Evolutionary conservation across 2,329 filamentous ascomycete species (phyloP).

Genomic region (Erysiphe pulchra): DNA sequence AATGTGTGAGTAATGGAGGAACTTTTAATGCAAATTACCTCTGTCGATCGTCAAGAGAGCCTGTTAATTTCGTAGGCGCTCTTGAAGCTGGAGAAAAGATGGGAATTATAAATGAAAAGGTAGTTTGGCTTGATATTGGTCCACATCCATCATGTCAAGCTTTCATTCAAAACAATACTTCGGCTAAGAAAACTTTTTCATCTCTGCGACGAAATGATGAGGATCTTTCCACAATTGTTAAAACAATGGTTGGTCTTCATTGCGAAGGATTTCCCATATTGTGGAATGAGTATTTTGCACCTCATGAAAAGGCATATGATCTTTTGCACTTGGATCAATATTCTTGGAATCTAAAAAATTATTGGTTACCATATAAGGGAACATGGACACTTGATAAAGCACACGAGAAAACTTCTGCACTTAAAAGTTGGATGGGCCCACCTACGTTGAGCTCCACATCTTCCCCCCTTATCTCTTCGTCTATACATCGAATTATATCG

Average conservation of each 20-base stretch:
- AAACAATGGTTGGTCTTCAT: conserved; percentile 32
- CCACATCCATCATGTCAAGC: conserved; percentile 37
- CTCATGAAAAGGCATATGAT: conserved; percentile 29
- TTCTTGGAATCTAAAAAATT: conserved; percentile 43
- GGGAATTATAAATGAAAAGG: conserved; percentile 12
- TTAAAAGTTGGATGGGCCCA: background rate
- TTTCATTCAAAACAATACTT: background rate
- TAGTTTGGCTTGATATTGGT: conserved; percentile 49
- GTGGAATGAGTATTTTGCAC: conserved; percentile 44
- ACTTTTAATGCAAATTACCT: conserved; percentile 36
- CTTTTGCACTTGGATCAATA: conserved; percentile 43
- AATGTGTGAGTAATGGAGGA: conserved; percentile 11
- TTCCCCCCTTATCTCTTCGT: conserved; percentile 13
- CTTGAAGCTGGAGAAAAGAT: conserved; percentile 23
- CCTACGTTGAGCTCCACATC: background rate
- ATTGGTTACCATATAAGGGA: conserved; percentile 37
- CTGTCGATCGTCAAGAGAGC: conserved; percentile 22
- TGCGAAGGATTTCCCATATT: conserved; percentile 33
- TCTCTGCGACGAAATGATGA: conserved; percentile 36
- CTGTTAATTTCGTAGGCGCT: conserved; percentile 42
- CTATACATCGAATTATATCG: conserved; percentile 26
- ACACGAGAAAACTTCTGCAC: conserved; percentile 11
- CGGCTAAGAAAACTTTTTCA: conserved; percentile 15
- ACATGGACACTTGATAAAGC: conserved; percentile 45
- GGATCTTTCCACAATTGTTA: conserved; percentile 35